phyloP scores from a whole-genome alignment of 768 basidiomycete genomes.

The Pleurotus djamor region DNA sequence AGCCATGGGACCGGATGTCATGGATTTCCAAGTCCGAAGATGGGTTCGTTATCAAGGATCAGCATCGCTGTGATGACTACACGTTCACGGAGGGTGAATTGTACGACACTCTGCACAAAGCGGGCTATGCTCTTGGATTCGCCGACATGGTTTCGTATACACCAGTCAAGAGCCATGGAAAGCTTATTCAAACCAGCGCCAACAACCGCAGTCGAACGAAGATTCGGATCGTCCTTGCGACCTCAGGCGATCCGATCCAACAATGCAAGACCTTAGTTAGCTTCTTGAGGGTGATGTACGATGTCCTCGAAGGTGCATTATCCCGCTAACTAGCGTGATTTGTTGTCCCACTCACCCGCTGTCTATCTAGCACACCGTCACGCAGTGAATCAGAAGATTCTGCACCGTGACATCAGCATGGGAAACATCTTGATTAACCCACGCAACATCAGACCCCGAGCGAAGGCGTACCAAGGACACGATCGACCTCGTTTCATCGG shows the following conservation, averaged over 20 bases:
- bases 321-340: too few species aligned
- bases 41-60: background rate
- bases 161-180: background rate
- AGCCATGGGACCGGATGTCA: background rate
- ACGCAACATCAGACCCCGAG: background rate
- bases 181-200: background rate
- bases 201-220: background rate
- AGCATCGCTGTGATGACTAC: background rate
- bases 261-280: background rate
- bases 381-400: background rate
- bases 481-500: background rate
- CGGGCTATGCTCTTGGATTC: background rate
- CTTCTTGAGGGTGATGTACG: constrained; percentile 6
- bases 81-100: background rate
- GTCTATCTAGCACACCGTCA: background rate
- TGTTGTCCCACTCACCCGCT: too few species aligned
- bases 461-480: background rate
- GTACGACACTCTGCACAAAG: background rate
- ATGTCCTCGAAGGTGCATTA: constrained; percentile 4
- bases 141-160: background rate
- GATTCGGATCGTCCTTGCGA: background rate
- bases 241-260: background rate
- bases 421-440: background rate
- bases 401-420: background rate
- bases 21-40: background rate